Conservation (phyloP, 495 filamentous ascomycete species). For the Xylaria bambusicola region DNA sequence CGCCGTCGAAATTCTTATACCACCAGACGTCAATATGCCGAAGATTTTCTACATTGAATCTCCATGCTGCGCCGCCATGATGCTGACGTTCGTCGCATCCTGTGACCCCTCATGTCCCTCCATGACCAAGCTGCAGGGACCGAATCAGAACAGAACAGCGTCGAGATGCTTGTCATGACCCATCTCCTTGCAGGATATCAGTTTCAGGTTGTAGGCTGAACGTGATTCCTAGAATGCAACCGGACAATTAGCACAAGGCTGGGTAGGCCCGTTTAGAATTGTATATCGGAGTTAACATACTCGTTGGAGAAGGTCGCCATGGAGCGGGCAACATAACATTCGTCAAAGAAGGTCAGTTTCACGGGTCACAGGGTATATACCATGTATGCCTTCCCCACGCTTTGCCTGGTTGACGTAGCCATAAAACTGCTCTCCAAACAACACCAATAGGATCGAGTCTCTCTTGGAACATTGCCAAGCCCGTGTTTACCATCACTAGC, state of each 20-base stretch:
- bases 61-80: neutral
- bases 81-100: conserved; percentile 5
- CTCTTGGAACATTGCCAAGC: neutral
- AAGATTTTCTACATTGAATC: neutral
- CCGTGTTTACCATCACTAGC: neutral
- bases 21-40: neutral
- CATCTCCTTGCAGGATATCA: neutral
- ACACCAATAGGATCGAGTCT: neutral
- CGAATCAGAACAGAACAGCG: neutral
- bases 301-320: conserved; percentile 13
- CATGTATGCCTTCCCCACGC: neutral
- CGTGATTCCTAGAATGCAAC: conserved; percentile 8
- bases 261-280: conserved; percentile 2
- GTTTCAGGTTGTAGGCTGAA: neutral
- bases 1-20: neutral
- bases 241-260: neutral
- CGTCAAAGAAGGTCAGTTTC: conserved; percentile 6
- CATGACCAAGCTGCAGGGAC: neutral
- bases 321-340: neutral
- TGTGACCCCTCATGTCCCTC: neutral
- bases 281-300: conserved; percentile 1
- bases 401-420: neutral
- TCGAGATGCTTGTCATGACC: neutral
- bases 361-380: neutral
- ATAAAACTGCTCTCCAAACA: neutral